Conservation (phyloP, 2,329 filamentous ascomycete genomes). For the Sporothrix brunneoviolacea region DNA sequence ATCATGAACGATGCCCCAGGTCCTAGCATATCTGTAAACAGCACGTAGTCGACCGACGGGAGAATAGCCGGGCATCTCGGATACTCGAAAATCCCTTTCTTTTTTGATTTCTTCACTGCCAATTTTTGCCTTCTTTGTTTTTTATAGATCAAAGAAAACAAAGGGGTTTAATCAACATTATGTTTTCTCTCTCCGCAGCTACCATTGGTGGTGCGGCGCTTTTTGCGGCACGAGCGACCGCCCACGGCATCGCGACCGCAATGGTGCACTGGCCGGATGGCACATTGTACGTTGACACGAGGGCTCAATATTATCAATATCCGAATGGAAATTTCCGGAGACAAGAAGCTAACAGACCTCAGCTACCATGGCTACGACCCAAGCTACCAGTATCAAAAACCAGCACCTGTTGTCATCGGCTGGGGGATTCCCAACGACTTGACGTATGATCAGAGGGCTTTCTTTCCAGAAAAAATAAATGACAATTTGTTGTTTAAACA, state of each 20-base stretch:
- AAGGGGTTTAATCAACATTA: background rate
- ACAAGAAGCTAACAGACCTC: background rate
- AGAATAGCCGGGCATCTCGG: no score
- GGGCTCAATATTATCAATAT: no score
- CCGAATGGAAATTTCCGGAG: background rate
- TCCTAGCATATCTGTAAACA: no score
- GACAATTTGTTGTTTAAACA: background rate
- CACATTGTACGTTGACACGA: conserved; percentile 26
- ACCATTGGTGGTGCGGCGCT: conserved; percentile 14
- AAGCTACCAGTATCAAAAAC: conserved; percentile 23
- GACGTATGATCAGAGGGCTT: conserved; percentile 18
- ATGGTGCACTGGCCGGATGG: conserved; percentile 22
- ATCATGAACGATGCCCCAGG: no score
- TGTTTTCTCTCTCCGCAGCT: background rate
- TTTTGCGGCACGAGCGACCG: conserved; percentile 16
- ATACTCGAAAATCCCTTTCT: no score
- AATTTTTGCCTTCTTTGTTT: no score
- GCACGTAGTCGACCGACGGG: no score
- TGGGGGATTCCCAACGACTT: conserved; percentile 27
- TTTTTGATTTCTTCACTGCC: no score
- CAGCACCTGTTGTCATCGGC: conserved; percentile 24
- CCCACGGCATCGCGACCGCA: conserved; percentile 25
- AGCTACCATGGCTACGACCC: conserved; percentile 27
- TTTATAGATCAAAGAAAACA: no score
- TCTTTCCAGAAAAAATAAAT: background rate